Evolutionary conservation across 1,139 yeast genomes (phyloP), one percentile per base, ranked within the genome.

Genomic region (Suzukiozyma palmioleophila): DNA sequence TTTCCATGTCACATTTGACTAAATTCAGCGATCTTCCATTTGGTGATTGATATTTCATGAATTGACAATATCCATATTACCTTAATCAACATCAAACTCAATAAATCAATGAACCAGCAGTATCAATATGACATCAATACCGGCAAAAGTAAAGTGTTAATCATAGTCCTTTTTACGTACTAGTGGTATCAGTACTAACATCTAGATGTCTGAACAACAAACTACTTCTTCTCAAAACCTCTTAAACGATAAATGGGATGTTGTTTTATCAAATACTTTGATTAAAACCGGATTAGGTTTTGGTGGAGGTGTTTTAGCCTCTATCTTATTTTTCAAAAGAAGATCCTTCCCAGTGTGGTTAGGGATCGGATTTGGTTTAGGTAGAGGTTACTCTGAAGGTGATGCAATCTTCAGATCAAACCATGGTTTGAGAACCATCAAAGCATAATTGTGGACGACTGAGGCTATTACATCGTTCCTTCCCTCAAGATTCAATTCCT

Each of bases 201-300:
- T 25, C n/a, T 33, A 33, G 45, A 51, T 54, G 52, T 44, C 63
- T 33, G 62, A 47, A 30, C 42, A 41, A 42, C 41, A 40, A 39
- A 32, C 37, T 18, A 57, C 79, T 30, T 69, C 85, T 40, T 81
- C 86, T 39, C 85, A 81, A 64, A 77, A 80, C 58, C 77, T 85
- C 54, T 73, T 85, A 56, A 84, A 84, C 60, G 90, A 85, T 59
- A 85, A 84, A 72, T 94, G 98, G 98, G 99, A 94, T 62, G 88
- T 90, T 49, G 97, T 90, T 41, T 75, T 94, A 57, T 88, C 98
- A 47, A 94, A 94, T 70, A 81, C 94, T 47, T 73, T 94, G 52
- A 95, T 94, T 54, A 92, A 92, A 69, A 84, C 97, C 55, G 96
- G 97, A n/a, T 77, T 94, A 50, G 98, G 99, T 40, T 84, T 94